Percentiles rank a stretch among this genome's conserved stretches.
These are phyloP conservation scores for Colletotrichum agaves DNA, from an alignment of 2,329 filamentous ascomycete species.

Conservation along the genomic window DNA sequence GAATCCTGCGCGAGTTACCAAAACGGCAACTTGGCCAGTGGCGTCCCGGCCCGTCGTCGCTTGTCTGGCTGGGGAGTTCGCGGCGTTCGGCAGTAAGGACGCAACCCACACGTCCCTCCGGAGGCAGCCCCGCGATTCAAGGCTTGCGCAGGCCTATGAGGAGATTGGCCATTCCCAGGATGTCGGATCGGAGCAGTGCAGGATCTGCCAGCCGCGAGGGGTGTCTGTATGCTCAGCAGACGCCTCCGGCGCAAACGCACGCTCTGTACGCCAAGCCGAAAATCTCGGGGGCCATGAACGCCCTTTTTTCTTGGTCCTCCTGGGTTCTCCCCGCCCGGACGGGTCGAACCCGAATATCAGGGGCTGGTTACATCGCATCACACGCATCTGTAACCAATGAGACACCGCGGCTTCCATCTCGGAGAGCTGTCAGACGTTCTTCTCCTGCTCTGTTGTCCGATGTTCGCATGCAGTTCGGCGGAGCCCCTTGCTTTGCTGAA, in stretches of 20 bases:
- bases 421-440: not conserved
- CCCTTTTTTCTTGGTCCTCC: not conserved
- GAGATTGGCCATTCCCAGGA: not conserved
- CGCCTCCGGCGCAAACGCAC: no score
- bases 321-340: not conserved
- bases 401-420: not conserved
- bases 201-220: not conserved
- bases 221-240: no score
- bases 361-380: slow-evolving; percentile 8
- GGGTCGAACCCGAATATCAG: not conserved
- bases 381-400: slow-evolving; percentile 6
- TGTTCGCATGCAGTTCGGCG: slow-evolving; percentile 2
- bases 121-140: not conserved
- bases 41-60: not conserved
- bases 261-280: not conserved
- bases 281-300: not conserved
- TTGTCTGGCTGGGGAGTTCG: not conserved
- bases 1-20: not conserved
- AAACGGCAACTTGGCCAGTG: not conserved
- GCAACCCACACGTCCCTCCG: not conserved
- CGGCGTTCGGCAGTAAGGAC: not conserved
- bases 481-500: not conserved
- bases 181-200: not conserved
- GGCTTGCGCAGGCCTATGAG: not conserved
- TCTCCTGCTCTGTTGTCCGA: not conserved